Evolutionary conservation across 2,329 filamentous ascomycete species (phyloP), one percentile per base, ranked within the genome.

Genomic region (Mycosphaerella arachidis): DNA sequence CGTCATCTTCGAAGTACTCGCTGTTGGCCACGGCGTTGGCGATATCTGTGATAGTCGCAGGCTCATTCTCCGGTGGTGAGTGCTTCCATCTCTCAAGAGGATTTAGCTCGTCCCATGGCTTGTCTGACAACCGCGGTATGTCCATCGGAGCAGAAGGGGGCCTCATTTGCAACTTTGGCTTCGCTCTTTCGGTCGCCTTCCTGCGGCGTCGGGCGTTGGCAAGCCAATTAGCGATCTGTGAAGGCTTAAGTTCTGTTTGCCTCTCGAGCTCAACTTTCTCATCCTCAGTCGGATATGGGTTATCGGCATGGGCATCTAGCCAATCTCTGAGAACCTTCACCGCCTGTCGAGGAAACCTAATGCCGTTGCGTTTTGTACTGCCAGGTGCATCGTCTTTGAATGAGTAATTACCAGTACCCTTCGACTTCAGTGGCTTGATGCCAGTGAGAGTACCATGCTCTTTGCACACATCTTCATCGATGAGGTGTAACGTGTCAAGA

Each of bases 151-250:
- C 79, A 20, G 82, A 82, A 58, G 84, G 82, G 63, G 81, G 82
- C 29, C 85, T 82, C 50, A 64, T 63, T 57, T 65, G 61, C 4
- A 68, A 37, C 48, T 68, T 68, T 3, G 70, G 68, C 24, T 59
- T 18, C 82, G 85, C 31, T 53, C 63, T 66, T 27, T 66, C 65
- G 52, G 86, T 84, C 57, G 89, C 86, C 77, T 96, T 96, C 68
- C 90, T 87, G 63, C 92, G 84, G 58, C 92, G 85, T 48, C 92
- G 86, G 59, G 91, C 91, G 74, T 96, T 96, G 60, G 92, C 92
- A 51, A 96, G 84, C 92, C 92, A 96, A 72, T 95, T 96, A 10
- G 87, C 88, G 67, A 96, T 93, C 71, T 97, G 92, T 13, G 83
- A 88, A 68, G 90, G 86, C 72, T 86, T 92, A 45, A 97, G 80